Base-by-base conservation (phyloP, 768 basidiomycete genomes). In the Pleurotus citrinopileatus region DNA sequence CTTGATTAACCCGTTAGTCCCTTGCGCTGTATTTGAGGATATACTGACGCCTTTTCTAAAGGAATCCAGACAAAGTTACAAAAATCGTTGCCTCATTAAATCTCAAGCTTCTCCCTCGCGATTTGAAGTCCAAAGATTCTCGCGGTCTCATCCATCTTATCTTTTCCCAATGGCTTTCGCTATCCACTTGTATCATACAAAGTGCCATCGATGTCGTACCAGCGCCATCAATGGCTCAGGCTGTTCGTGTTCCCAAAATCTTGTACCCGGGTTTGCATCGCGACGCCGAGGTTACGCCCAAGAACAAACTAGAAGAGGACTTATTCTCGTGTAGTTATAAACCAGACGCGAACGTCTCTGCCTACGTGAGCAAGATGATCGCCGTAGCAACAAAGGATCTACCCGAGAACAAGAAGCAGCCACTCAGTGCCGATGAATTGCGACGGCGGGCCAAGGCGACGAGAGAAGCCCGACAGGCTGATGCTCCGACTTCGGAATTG, bases 341-440 rank as follows among this genome's bases (percentile, higher is more conserved):
- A 1, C 59, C 79, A 1, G 75, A 77, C 4, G 85, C 87, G 0
- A 82, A 71, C 54, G 75, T 94, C 10, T 82, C 86, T 13, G 96
- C 87, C 4, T 97, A 94, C 68, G 89, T 98, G 43, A 96, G 92
- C 78, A 99, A 98, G 69, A 99, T 98, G 96, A 98, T 98, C 63
- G 94, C 94, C 1, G 87, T 98, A 0, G 71, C 84, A n/a, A 71
- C 68, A 19, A 81, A 81, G 53, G 89, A 94, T 44, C 73, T 99
- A 20, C 96, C 96, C 0, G 90, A 94, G 64, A 86, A 89, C 68
- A 92, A 91, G 70, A 83, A 83, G 63, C 86, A 77, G 60, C 74
- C 80, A 15, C 61, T 91, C 43, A 91, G 88, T 0, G 88, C 90
- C 0, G 93, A 95, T 29, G 90, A 96, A 62, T 84, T 95, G 82